Conservation (phyloP, 805 yeast species). For the Ogataea corticis region DNA sequence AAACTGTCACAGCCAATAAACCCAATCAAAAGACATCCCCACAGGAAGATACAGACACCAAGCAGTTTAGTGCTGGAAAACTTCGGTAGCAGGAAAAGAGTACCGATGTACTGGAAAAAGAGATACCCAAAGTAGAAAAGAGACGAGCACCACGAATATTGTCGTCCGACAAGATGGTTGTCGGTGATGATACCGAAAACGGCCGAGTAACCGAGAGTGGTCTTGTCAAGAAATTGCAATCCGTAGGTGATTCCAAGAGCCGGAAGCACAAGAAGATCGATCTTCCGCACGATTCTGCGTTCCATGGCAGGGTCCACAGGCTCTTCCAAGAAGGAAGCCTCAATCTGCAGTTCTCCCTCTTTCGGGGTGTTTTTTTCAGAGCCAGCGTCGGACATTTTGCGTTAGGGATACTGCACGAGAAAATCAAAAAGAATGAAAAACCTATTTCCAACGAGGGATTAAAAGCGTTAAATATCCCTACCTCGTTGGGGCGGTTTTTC, state of each 20-base stretch:
- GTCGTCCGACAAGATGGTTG: constrained; percentile 44
- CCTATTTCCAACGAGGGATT: too few species aligned
- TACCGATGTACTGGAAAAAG: constrained; percentile 53
- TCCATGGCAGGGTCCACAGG: constrained; percentile 14
- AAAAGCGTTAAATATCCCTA: too few species aligned
- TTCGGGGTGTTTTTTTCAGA: constrained; percentile 2
- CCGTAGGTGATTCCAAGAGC: constrained; percentile 49
- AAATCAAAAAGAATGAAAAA: too few species aligned
- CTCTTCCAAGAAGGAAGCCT: constrained; percentile 1
- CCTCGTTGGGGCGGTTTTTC: too few species aligned
- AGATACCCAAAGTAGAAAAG: constrained; percentile 54
- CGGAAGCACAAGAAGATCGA: constrained; percentile 50
- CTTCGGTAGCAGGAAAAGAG: constrained; percentile 47
- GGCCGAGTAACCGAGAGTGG: constrained; percentile 51
- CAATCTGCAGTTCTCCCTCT: constrained; percentile 5
- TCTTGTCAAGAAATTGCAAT: constrained; percentile 58
- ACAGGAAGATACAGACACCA: constrained; percentile 46
- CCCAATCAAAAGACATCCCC: constrained; percentile 60
- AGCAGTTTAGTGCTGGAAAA: constrained; percentile 55
- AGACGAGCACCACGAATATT: constrained; percentile 34
- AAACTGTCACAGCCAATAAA: constrained; percentile 44
- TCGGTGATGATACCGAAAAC: constrained; percentile 54
- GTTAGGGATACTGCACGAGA: background rate
- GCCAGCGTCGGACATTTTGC: constrained; percentile 8
- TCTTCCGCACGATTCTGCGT: constrained; percentile 33